A percentile compares a stretch with the other conserved stretches of the same genome.
These are phyloP conservation scores for Russula virescens DNA, from an alignment of 768 basidiomycete genomes.

Conservation along the genomic window DNA sequence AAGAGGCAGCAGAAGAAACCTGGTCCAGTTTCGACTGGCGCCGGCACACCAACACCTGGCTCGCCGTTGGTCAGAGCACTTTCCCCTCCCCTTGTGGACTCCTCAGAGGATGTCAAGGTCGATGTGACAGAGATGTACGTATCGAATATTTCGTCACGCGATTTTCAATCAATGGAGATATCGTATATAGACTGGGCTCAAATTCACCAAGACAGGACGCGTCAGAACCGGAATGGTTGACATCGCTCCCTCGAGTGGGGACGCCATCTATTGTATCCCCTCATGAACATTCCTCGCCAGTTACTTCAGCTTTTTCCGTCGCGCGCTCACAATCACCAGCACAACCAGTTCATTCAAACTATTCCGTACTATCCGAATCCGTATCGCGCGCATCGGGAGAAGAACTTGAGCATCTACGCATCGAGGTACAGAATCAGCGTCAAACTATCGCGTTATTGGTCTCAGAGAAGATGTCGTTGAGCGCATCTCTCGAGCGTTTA, in stretches of 20 bases:
- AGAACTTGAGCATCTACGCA: conserved; percentile 28
- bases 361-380: conserved; percentile 25
- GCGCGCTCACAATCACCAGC: conserved; percentile 15
- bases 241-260: conserved; percentile 46
- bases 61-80: conserved; percentile 33
- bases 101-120: conserved; percentile 37
- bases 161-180: conserved; percentile 1
- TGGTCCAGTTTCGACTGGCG: conserved; percentile 33
- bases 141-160: not conserved
- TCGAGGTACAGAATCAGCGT: conserved; percentile 50
- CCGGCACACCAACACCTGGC: conserved; percentile 37
- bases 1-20: conserved; percentile 72
- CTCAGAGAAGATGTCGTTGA: conserved; percentile 35
- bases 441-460: conserved; percentile 76
- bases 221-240: conserved; percentile 49
- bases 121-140: conserved; percentile 65
- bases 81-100: conserved; percentile 29
- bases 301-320: conserved; percentile 31
- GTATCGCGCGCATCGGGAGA: conserved; percentile 21
- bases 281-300: conserved; percentile 24
- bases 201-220: conserved; percentile 31
- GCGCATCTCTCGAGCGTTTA: conserved; percentile 47
- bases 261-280: conserved; percentile 29
- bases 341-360: not conserved
- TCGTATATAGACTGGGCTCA: conserved; percentile 39